These are phyloP conservation scores for Rhizopogon sp. DNA, from an alignment of 768 basidiomycete genomes.

Conservation along the genomic window DNA sequence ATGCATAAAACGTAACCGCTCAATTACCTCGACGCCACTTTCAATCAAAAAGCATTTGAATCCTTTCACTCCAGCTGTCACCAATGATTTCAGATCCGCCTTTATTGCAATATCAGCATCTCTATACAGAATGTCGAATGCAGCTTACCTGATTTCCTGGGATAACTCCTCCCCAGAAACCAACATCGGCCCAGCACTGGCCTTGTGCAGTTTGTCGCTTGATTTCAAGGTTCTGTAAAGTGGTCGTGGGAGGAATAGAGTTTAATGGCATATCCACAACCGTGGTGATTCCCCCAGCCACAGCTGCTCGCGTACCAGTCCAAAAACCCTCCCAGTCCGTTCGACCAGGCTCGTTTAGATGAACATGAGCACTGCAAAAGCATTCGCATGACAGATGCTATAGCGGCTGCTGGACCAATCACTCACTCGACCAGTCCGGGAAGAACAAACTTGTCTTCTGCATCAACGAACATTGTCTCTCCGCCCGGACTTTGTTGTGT, in stretches of 20 bases:
- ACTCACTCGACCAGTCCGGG: slow-evolving; percentile 78
- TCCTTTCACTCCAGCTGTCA: slow-evolving; percentile 81
- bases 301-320: slow-evolving; percentile 88
- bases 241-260: slow-evolving; percentile 94
- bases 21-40: slow-evolving; percentile 84
- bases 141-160: slow-evolving; percentile 76
- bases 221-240: slow-evolving; percentile 61
- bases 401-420: neutral
- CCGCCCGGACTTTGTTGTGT: slow-evolving; percentile 12
- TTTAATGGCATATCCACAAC: slow-evolving; percentile 98
- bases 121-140: neutral
- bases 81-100: slow-evolving; percentile 70
- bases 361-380: slow-evolving; percentile 71
- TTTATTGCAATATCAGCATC: slow-evolving; percentile 23
- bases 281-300: slow-evolving; percentile 92
- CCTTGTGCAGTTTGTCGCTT: slow-evolving; percentile 70
- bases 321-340: slow-evolving; percentile 94
- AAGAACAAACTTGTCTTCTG: slow-evolving; percentile 53
- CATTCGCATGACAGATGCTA: neutral
- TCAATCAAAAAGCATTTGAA: slow-evolving; percentile 98
- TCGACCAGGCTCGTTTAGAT: slow-evolving; percentile 90
- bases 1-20: neutral
- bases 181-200: slow-evolving; percentile 70
- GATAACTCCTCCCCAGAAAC: slow-evolving; percentile 87
- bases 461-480: slow-evolving; percentile 35